Percentiles rank a stretch among this genome's conserved stretches.
phyloP scores from a whole-genome alignment of 2,329 filamentous ascomycete species.

The Apiospora kogelbergensis region DNA sequence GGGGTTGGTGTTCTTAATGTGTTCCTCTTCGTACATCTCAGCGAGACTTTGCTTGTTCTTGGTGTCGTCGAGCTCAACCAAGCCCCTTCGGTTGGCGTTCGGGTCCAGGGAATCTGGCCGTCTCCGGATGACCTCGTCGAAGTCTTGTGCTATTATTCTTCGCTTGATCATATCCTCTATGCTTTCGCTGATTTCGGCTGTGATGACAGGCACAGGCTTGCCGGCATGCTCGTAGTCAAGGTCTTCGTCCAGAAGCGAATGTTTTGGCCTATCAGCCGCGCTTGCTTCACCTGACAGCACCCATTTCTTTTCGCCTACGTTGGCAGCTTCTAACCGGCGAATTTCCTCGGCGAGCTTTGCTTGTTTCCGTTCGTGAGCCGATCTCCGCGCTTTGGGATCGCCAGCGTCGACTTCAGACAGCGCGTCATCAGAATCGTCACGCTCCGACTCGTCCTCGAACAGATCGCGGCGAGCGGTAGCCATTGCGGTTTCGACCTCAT shows the following conservation, averaged over 20 bases:
- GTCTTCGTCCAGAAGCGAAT: conserved; percentile 92
- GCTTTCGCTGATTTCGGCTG: conserved; percentile 82
- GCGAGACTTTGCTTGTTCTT: conserved; percentile 87
- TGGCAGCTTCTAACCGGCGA: conserved; percentile 82
- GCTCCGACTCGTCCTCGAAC: conserved; percentile 75
- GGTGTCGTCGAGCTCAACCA: conserved; percentile 79
- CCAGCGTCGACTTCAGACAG: conserved; percentile 66
- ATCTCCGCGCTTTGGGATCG: conserved; percentile 72
- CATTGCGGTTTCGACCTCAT: conserved; percentile 80
- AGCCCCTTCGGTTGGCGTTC: conserved; percentile 64
- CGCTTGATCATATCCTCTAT: conserved; percentile 95
- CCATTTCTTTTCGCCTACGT: conserved; percentile 90
- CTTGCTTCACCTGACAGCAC: conserved; percentile 84
- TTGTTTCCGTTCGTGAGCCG: conserved; percentile 83
- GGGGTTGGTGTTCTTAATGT: conserved; percentile 75
- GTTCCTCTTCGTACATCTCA: conserved; percentile 92
- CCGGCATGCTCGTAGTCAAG: conserved; percentile 94
- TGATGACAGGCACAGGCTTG: conserved; percentile 93
- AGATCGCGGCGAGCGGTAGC: conserved; percentile 84
- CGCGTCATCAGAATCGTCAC: conserved; percentile 63
- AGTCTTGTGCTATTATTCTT: conserved; percentile 84
- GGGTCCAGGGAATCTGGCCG: conserved; percentile 71
- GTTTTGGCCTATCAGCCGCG: conserved; percentile 78
- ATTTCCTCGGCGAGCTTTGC: conserved; percentile 89
- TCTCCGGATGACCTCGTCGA: conserved; percentile 85